Evolutionary conservation across 257 asterid genomes (phyloP), one percentile per base, ranked within the genome.

Genomic region (Gentiana dahurica): DNA sequence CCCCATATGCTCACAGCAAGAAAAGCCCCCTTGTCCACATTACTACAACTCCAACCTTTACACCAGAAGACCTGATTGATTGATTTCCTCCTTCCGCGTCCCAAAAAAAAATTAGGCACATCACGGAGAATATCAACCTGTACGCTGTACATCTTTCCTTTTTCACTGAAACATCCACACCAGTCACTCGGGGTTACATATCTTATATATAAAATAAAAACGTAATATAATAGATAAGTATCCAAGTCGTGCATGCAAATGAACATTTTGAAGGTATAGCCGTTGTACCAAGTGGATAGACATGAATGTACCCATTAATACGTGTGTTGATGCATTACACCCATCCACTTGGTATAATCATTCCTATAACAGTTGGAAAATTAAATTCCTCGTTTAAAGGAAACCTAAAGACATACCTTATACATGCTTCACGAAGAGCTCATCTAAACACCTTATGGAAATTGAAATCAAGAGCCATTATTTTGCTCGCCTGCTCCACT

Each of bases 91-190:
- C 52, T 57, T 59, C 58, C 58, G 56, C 57, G 61, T 54, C 13
- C 55, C 3, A 52, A 51, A 15, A 38, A 53, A 55, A 66, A 47
- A 53, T 34, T 36, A 36, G 44, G 60, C 51, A 57, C 38, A 37
- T 24, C 8, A 38, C 33, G 61, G 71, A 53, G 36, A 59, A 51
- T 44, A 59, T 12, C 46, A 44, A 50, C 38, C 5, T 13, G 46
- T 11, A 66, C 38, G 33, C 71, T 66, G 57, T 66, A 66, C 66
- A 66, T 48, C 55, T 47, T 62, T 59, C 53, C 33, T 13, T 57
- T 66, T 66, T 53, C 24, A 24, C 24, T 24, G 24, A 24, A 24
- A 24, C 24, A 24, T 24, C 24, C 24, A 24, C 24, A 24, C 24
- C 24, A 24, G 24, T 24, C 24, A 24, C 24, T 24, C 24, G 24